Base-by-base conservation (phyloP, 352 stramenopile species). In the Phytophthora boehmeriae region DNA sequence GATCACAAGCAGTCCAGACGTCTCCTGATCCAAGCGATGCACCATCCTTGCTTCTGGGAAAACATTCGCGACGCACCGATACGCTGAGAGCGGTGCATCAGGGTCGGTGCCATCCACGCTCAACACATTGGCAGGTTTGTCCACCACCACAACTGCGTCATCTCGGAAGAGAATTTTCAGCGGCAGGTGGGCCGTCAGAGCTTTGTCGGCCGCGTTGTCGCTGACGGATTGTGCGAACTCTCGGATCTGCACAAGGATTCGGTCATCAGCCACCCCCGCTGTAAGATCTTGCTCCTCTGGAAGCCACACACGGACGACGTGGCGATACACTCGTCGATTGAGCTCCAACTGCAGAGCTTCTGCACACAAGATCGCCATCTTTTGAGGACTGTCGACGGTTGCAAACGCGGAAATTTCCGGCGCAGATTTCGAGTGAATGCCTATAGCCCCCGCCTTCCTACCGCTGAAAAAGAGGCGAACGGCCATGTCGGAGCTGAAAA, bases 1-100 rank as follows among this genome's bases (percentile, higher is more conserved):
- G n/a, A 91, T 62, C 30, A 90, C 77, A 27, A 93, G 59, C 17
- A 93, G 53, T 8, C 82, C 85, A 8, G 85, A 93, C 13, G 85
- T 93, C 42, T 92, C 82, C 27, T 85, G 67, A 56, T 93, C 84
- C 13, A 93, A 63, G n/a, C 84, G 84, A 66, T 93, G 84, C 34
- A 93, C 84, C 69, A 92, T 88, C 20, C 84, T 71, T 22, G 76
- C 79, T 38, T 82, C 75, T 4, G 75, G 76, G 44, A 76, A 89
- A 34, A 80, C 58, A 25, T 56, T 56, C 8, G 65, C 61, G 36
- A 93, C 65, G 16, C 70, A 63, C 13, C 59, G 57, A 54, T 88
- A 77, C 16, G 91, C 51, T 16, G 84, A 93, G 8, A 66, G 23
- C 4, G 72, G 51, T 32, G 61, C 51, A 10, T 73, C 19, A 3